Base-by-base conservation (phyloP, 768 basidiomycete genomes). In the Tephrocybe sp. region DNA sequence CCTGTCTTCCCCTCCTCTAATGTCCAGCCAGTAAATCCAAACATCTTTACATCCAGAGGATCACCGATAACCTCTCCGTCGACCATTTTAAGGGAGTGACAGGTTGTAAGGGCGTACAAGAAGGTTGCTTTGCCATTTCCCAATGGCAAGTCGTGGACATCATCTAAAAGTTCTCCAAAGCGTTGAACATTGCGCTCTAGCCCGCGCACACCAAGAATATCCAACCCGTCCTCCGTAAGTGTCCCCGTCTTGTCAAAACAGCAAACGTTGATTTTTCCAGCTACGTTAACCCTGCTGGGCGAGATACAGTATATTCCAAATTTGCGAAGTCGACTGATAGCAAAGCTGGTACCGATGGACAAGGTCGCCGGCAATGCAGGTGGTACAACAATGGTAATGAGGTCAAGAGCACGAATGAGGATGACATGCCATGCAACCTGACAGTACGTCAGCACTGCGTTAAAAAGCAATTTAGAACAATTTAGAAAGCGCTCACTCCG, bases 161-260 rank as follows among this genome's bases (percentile, higher is more conserved):
- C 86, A 53, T 88, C 80, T 45, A 94, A 74, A 30, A 98, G 81
- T 64, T 99, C 96, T 17, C 94, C 93, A 68, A 98, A 98, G 36
- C 84, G 79, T 48, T 85, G 81, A 7, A 74, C 79, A 41, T 75
- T 78, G 38, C 91, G 84, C 52, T 96, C 94, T 37, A 91, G 80
- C 5, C 83, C 84, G 39, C 96, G 87, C 15, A 97, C 88, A 14
- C 97, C 97, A 40, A 99, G 85, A 39, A 99, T 93, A 65, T 99
- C 97, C 43, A 99, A 77, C 0, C 96, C 97, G 57, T 99, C 97
- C 68, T 99, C 97, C 1, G 97, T 99, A 20, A 99, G 77, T 8
- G 97, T 99, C 7, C 97, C 97, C 1, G 97, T 99, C 72, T 99
- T 99, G 75, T 99, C 97, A 62, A 99, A 99, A 64, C 95, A 98